Percentiles rank a stretch among this genome's conserved stretches.
phyloP scores from a whole-genome alignment of 2,329 filamentous ascomycete species.

The Fusarium sp. region DNA sequence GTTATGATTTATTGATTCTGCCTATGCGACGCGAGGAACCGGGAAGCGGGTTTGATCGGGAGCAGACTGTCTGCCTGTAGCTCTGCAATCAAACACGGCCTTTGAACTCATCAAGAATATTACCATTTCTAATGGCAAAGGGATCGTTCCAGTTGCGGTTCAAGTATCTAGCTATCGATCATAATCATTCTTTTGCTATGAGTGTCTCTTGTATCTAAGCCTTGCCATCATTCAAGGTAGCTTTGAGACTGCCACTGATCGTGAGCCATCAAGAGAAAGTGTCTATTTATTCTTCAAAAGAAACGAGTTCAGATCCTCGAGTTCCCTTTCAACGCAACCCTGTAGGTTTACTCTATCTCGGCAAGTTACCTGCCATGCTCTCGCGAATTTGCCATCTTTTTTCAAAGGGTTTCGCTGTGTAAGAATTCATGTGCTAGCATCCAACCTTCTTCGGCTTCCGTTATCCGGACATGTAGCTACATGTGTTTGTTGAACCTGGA shows the following conservation, averaged over 20 bases:
- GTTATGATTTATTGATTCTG: constrained; percentile 11
- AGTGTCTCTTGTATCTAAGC: no score
- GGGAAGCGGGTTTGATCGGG: neutral
- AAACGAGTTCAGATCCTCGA: constrained; percentile 1
- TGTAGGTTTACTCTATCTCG: constrained; percentile 8
- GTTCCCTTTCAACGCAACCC: constrained; percentile 1
- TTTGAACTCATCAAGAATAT: no score
- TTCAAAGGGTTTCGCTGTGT: constrained; percentile 2
- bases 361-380: neutral
- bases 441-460: no score
- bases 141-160: no score
- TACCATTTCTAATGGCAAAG: no score
- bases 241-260: constrained; percentile 11
- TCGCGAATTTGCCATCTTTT: constrained; percentile 5
- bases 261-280: constrained; percentile 1
- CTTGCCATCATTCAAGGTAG: neutral
- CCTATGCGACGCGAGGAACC: neutral
- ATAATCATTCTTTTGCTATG: no score
- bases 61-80: neutral
- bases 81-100: no score
- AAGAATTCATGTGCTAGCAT: no score
- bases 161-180: no score
- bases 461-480: no score
- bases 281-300: neutral
- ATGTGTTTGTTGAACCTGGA: no score